Evolutionary conservation across 2,329 filamentous ascomycete species (phyloP).

Genomic region (Aspergillus sojae): DNA sequence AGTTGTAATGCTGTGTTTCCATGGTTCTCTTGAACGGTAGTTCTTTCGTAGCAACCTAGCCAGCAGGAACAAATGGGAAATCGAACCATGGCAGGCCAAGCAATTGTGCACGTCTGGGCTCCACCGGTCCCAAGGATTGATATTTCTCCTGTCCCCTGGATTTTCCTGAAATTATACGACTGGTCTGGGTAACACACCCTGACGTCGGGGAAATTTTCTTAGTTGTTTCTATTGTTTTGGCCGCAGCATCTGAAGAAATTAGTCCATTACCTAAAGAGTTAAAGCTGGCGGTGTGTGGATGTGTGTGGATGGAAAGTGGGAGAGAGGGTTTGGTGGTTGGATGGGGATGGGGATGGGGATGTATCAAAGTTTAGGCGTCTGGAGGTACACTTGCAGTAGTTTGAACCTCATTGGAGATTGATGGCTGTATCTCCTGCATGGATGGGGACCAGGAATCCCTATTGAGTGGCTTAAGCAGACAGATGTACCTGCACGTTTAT

Average conservation of each 20-base stretch:
- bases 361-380: constrained; percentile 1
- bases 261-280: background rate
- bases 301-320: background rate
- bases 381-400: constrained; percentile 22
- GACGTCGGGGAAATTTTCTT: background rate
- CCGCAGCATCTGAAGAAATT: background rate
- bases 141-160: constrained; percentile 13
- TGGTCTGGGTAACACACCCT: background rate
- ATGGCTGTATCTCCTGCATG: constrained; percentile 9
- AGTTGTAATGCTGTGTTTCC: constrained; percentile 13
- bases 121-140: constrained; percentile 21
- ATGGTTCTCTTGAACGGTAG: constrained; percentile 22
- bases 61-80: constrained; percentile 8
- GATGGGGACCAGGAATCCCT: constrained; percentile 2
- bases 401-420: constrained; percentile 9
- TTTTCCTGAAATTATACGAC: constrained; percentile 15
- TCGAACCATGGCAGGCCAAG: constrained; percentile 13
- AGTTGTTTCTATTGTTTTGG: background rate
- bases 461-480: constrained; percentile 5
- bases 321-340: background rate
- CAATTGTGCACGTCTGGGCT: constrained; percentile 17
- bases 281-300: background rate
- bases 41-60: constrained; percentile 13
- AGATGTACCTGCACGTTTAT: constrained; percentile 20
- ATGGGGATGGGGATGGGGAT: background rate